These are phyloP conservation scores for Cichorium intybus DNA, from an alignment of 140 eudicot genomes.

Conservation along the genomic window DNA sequence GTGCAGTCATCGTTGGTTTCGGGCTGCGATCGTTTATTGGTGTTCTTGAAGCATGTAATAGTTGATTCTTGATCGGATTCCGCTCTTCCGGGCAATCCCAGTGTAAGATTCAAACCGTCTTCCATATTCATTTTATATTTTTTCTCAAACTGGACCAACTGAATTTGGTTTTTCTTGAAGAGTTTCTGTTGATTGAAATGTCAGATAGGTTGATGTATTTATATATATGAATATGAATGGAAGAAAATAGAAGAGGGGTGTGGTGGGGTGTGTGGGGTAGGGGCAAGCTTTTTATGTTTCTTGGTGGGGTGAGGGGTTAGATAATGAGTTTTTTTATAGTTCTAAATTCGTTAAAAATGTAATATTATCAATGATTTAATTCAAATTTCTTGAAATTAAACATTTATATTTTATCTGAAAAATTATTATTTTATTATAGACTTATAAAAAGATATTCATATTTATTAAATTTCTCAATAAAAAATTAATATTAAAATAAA, in stretches of 20 bases:
- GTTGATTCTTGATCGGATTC: conserved; percentile 41
- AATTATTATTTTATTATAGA: too few relatives aligned
- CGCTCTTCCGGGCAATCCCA: conserved; percentile 65
- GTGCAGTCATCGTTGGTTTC: conserved; percentile 34
- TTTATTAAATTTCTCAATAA: too few relatives aligned
- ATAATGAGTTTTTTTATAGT: conserved; percentile 16
- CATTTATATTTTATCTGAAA: too few relatives aligned
- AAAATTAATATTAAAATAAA: too few relatives aligned
- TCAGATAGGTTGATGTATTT: conserved; percentile 18
- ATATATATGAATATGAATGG: conserved; percentile 27
- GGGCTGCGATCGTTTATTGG: conserved; percentile 50
- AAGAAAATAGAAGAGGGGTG: not conserved
- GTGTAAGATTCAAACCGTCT: conserved; percentile 55
- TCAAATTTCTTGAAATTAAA: too few relatives aligned
- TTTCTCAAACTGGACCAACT: not conserved
- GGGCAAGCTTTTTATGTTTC: conserved; percentile 13
- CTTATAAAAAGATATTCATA: too few relatives aligned
- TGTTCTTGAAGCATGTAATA: conserved; percentile 33
- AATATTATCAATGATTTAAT: too few relatives aligned
- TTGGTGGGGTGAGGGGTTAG: conserved; percentile 15
- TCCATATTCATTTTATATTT: conserved; percentile 29
- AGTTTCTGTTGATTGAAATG: conserved; percentile 15
- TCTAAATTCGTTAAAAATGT: not conserved
- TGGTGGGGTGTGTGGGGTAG: conserved; percentile 11
- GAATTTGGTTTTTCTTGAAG: not conserved